phyloP scores from a whole-genome alignment of 1,284 basidiomycete genomes.

The Boletus mariae region DNA sequence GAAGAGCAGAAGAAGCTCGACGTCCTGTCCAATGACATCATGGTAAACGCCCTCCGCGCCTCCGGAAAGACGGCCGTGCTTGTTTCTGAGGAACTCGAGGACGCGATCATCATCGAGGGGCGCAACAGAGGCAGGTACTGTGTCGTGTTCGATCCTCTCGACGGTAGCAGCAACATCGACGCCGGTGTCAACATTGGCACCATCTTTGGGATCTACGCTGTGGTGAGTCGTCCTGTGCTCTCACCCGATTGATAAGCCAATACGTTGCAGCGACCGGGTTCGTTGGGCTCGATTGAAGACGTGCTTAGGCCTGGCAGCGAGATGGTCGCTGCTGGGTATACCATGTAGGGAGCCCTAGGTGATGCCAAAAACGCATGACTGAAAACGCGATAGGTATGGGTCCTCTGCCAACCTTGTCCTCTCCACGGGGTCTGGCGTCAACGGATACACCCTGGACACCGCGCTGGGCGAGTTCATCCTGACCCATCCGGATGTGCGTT shows the following conservation, averaged over 20 bases:
- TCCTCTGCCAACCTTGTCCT: conserved; percentile 97
- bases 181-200: conserved; percentile 99
- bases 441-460: conserved; percentile 97
- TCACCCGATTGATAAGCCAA: not conserved
- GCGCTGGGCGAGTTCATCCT: conserved; percentile 97
- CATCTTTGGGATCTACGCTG: conserved; percentile 96
- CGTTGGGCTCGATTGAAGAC: conserved; percentile 76
- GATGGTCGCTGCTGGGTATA: conserved; percentile 98
- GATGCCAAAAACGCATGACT: conserved; percentile 8
- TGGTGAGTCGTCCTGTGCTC: conserved; percentile 50
- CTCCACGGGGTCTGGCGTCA: conserved; percentile 93
- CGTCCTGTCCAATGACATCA: conserved; percentile 97
- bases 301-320: conserved; percentile 92
- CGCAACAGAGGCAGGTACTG: conserved; percentile 83
- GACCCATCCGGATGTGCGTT: conserved; percentile 87
- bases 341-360: conserved; percentile 61
- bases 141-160: conserved; percentile 98
- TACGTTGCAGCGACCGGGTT: conserved; percentile 59
- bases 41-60: conserved; percentile 93
- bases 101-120: conserved; percentile 87
- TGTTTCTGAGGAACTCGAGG: conserved; percentile 94
- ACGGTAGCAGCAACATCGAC: conserved; percentile 98
- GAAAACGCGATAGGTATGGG: conserved; percentile 72
- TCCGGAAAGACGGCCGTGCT: conserved; percentile 96
- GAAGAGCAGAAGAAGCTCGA: conserved; percentile 99